Conservation (phyloP, 108 stramenopile species). For the Cyclotella choctawhatcheeana region DNA sequence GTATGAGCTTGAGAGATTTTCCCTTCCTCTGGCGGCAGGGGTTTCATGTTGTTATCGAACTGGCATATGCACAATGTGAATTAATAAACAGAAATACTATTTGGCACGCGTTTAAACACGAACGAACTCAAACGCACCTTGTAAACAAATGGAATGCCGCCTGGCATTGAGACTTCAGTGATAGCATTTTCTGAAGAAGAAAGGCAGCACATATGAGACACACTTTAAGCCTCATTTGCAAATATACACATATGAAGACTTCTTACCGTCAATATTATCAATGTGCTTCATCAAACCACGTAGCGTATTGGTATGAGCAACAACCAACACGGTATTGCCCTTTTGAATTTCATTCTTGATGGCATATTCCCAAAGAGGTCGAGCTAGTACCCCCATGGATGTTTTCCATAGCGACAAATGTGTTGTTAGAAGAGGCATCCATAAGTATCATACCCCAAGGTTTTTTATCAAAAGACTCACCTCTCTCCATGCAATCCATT, state of each 20-base stretch:
- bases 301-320: conserved; percentile 81
- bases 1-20: conserved; percentile 58
- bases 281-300: conserved; percentile 75
- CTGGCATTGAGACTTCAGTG: conserved; percentile 69
- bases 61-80: not conserved
- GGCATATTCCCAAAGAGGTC: conserved; percentile 70
- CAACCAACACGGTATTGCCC: conserved; percentile 79
- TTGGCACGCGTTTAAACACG: too few species aligned
- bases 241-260: too few species aligned
- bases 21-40: conserved; percentile 42
- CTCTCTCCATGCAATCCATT: conserved; percentile 65
- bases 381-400: too few species aligned
- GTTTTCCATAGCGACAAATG: too few species aligned
- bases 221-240: too few species aligned
- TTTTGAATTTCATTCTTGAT: conserved; percentile 58
- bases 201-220: conserved; percentile 33
- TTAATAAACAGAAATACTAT: too few species aligned
- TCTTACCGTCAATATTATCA: conserved; percentile 46
- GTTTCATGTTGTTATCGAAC: conserved; percentile 70
- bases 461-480: too few species aligned
- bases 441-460: too few species aligned
- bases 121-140: too few species aligned
- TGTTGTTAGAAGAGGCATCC: not conserved
- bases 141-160: conserved; percentile 77
- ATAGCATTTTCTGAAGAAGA: conserved; percentile 64